phyloP scores from a whole-genome alignment of 345 rosid species.

The Erysimum cheiranthoides region DNA sequence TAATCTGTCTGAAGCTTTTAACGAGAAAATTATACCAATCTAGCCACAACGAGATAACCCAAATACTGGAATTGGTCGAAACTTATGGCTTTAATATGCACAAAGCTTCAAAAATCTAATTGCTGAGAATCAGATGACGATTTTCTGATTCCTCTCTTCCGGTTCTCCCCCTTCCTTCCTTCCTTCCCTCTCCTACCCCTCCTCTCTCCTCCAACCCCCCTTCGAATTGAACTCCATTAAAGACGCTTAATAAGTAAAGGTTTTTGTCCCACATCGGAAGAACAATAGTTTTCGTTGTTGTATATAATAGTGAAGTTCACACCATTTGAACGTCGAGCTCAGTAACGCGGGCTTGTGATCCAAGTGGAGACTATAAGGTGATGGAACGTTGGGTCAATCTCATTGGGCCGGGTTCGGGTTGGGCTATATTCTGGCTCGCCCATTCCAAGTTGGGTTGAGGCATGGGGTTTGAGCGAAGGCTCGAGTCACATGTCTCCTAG shows the following conservation, averaged over 20 bases:
- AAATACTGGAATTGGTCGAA: no score
- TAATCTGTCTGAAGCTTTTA: neutral
- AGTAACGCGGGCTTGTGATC: constrained; percentile 32
- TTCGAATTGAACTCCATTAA: no score
- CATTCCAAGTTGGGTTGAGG: constrained; percentile 46
- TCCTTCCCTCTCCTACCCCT: no score
- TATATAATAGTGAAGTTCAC: neutral
- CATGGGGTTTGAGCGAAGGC: constrained; percentile 29
- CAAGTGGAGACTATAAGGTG: constrained; percentile 26
- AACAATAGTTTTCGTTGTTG: neutral
- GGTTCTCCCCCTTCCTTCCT: no score
- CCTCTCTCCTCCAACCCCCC: no score
- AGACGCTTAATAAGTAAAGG: neutral
- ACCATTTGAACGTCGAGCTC: fast-evolving
- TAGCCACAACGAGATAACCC: no score
- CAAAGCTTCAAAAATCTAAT: no score
- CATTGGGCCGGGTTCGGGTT: constrained; percentile 10
- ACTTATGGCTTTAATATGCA: no score
- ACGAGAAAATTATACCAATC: no score
- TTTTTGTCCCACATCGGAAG: constrained; percentile 30
- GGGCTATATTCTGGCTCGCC: constrained; percentile 24
- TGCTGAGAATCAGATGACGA: no score
- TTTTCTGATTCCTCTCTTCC: neutral
- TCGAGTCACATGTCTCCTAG: neutral
- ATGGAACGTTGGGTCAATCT: neutral